phyloP scores from a whole-genome alignment of 352 stramenopile genomes.

The Pythium phragmiticola region DNA sequence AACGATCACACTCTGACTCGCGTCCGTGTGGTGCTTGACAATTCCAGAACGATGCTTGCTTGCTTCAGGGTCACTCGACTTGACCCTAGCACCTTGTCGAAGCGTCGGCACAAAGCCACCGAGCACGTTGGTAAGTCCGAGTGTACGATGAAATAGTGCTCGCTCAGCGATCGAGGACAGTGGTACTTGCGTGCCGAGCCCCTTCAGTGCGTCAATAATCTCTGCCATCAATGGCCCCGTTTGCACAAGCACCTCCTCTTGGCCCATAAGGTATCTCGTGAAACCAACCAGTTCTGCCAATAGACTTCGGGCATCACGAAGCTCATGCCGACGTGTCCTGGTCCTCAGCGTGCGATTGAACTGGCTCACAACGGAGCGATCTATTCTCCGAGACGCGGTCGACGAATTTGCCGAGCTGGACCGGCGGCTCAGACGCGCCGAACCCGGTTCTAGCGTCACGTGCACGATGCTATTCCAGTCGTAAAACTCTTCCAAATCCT shows the following conservation, averaged over 20 bases:
- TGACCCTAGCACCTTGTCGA: constrained; percentile 14
- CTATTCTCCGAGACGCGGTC: constrained; percentile 29
- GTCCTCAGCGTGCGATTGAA: constrained; percentile 34
- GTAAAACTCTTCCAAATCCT: constrained; percentile 38
- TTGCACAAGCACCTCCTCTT: not conserved
- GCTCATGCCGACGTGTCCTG: not conserved
- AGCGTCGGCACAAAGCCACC: constrained; percentile 24
- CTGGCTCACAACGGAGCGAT: constrained; percentile 35
- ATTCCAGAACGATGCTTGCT: constrained; percentile 5
- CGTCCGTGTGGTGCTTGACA: constrained; percentile 14
- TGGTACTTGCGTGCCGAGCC: not conserved
- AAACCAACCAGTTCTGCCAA: constrained; percentile 21
- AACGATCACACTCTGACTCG: constrained; percentile 6
- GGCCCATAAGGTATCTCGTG: constrained; percentile 11
- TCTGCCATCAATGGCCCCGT: not conserved
- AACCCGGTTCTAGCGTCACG: constrained; percentile 44
- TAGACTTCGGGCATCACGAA: constrained; percentile 4
- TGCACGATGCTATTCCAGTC: constrained; percentile 50
- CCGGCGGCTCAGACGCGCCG: constrained; percentile 40
- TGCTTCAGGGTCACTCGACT: not conserved
- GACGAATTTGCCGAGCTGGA: constrained; percentile 22
- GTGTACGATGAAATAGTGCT: constrained; percentile 13
- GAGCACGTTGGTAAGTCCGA: constrained; percentile 20
- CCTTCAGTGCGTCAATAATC: constrained; percentile 11
- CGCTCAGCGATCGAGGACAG: constrained; percentile 9